Percentiles rank a stretch among this genome's conserved stretches.
These are phyloP conservation scores for Tephrocybe rancida DNA, from an alignment of 768 basidiomycete species.

Conservation along the genomic window DNA sequence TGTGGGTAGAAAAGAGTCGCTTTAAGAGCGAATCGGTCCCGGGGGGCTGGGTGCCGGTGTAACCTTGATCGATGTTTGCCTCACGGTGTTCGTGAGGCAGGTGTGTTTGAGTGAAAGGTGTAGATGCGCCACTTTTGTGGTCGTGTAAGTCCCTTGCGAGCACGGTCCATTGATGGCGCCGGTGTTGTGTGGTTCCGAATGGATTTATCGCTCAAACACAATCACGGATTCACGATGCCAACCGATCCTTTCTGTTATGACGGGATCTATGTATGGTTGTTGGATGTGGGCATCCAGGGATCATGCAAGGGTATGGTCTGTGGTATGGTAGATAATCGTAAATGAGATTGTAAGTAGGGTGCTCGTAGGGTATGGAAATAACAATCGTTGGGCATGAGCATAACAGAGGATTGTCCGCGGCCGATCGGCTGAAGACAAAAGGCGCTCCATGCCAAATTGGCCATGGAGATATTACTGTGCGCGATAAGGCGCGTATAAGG, in stretches of 20 bases:
- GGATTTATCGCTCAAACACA: constrained; percentile 11
- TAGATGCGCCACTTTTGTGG: constrained; percentile 17
- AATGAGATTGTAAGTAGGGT: constrained; percentile 16
- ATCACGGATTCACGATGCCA: constrained; percentile 17
- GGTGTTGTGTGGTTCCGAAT: constrained; percentile 6
- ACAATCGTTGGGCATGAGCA: constrained; percentile 12
- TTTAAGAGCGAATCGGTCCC: constrained; percentile 4
- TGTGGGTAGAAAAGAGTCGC: constrained; percentile 1
- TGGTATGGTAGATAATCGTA: constrained; percentile 13
- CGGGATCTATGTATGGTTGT: constrained; percentile 3
- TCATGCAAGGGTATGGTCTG: constrained; percentile 14
- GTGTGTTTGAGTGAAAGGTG: constrained; percentile 18
- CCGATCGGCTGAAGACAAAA: constrained; percentile 1
- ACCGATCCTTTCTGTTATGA: constrained; percentile 16
- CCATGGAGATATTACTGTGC: constrained; percentile 9
- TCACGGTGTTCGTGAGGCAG: constrained; percentile 27
- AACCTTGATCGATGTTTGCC: constrained; percentile 21
- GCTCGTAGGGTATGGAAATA: constrained; percentile 19
- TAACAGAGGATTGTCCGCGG: constrained; percentile 8
- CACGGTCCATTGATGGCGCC: constrained; percentile 13
- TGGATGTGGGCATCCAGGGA: constrained; percentile 7
- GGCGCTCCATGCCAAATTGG: constrained; percentile 3
- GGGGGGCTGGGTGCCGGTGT: constrained; percentile 2
- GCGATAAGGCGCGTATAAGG: constrained; percentile 6
- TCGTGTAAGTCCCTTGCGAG: constrained; percentile 13